Base-by-base conservation (phyloP, 2,329 filamentous ascomycete genomes). In the Chrysoporthe austroafricana region DNA sequence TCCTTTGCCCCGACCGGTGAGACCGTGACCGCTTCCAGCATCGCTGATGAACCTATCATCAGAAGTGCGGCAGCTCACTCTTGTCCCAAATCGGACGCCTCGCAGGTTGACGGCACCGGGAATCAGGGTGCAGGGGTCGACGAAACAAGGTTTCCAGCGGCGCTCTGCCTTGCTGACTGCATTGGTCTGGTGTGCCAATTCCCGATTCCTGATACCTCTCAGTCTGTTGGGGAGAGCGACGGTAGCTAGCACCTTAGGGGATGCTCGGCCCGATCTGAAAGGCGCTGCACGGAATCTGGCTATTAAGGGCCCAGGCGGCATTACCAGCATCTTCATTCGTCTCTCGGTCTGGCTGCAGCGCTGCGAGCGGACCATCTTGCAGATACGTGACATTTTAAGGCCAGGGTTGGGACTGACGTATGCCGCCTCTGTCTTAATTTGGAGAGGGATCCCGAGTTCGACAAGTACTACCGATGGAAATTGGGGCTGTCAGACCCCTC, bases 201-300 rank as follows among this genome's bases (percentile, higher is more conserved):
- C 46, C 13, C 21, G 18, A 8, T 48, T 50, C 18, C 46, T 50
- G 18, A 50, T 18, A 21, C n/a, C 9, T 50, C 18, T 50, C 46
- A n/a, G n/a, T 16, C 44, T 5, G 16, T n/a, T n/a, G 44, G 14
- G 18, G 16, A 14, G 44, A 8, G 18, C 44, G 4, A 14, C 6
- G 18, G 14, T 18, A 46, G 14, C 3, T 46, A 18, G 43, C 18
- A 46, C 13, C 11, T n/a, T 21, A 4, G 26, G 32, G 50, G 50
- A 32, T 32, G 16, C 54, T 32, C 54, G 54, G 42, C 64, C 57
- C 62, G 66, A 68, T 68, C 62, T 65, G 48, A 13, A 58, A 58
- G 48, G 57, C n/a, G n/a, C 59, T 62, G 66, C 62, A 65, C 43
- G 34, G 16, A 39, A 44, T 43, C 61, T 39, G 48, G 39, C 32